A percentile compares a stretch with the other conserved stretches of the same genome.
These are phyloP conservation scores for Amanita muscaria DNA, from an alignment of 768 basidiomycete species.

Conservation along the genomic window DNA sequence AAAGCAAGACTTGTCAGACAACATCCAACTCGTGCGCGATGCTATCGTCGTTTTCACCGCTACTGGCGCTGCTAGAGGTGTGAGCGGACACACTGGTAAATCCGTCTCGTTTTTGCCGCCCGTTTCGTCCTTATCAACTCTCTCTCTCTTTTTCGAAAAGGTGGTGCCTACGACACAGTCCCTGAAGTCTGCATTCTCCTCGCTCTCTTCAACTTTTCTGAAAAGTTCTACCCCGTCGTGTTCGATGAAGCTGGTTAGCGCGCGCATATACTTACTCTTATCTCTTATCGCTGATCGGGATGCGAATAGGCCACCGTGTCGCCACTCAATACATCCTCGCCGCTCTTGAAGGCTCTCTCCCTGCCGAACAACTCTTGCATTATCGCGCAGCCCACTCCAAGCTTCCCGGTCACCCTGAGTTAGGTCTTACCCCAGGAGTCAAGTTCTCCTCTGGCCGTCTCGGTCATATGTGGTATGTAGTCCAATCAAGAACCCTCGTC, in stretches of 20 bases:
- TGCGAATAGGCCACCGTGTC: conserved; percentile 66
- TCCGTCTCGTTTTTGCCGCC: too few relatives aligned
- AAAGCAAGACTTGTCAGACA: conserved; percentile 46
- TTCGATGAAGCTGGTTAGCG: conserved; percentile 75
- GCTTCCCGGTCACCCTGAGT: conserved; percentile 84
- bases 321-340: conserved; percentile 84
- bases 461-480: conserved; percentile 73
- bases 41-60: conserved; percentile 82
- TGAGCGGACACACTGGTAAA: conserved; percentile 77
- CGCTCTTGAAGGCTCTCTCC: conserved; percentile 63
- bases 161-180: conserved; percentile 67
- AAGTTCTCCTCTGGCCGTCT: conserved; percentile 92
- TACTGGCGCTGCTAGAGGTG: conserved; percentile 76
- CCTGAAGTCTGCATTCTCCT: conserved; percentile 80
- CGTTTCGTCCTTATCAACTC: too few relatives aligned
- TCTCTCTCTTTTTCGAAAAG: conserved; percentile 18
- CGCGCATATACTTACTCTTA: conserved; percentile 5
- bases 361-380: conserved; percentile 69
- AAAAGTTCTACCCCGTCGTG: conserved; percentile 58
- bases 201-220: conserved; percentile 56
- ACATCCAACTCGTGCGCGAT: conserved; percentile 80
- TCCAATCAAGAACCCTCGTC: background rate
- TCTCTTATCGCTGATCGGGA: background rate
- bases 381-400: conserved; percentile 83
- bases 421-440: conserved; percentile 85